Base-by-base conservation (phyloP, 2,329 filamentous ascomycete genomes). In the Diplocarpon mali region DNA sequence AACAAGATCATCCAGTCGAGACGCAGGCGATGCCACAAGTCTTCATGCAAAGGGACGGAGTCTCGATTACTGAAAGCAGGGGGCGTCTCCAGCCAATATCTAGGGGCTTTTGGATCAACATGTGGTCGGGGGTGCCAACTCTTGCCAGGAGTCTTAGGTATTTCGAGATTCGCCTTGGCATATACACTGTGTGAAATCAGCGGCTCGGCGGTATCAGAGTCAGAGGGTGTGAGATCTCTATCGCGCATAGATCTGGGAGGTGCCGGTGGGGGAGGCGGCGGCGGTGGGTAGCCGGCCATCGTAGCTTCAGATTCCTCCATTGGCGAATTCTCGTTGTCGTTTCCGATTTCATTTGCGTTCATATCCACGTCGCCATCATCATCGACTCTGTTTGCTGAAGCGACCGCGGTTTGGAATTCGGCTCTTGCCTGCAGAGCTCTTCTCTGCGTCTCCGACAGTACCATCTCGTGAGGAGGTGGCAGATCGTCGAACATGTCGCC, bases 1-100 rank as follows among this genome's bases (percentile, higher is more conserved):
- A 95, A 98, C 8, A 98, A 70, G 27, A 98, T 86, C 60, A 98
- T 75, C 77, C 87, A 95, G 64, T 98, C 92, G 5, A 98, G 71
- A 28, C 92, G 82, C 11, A 96, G 84, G 28, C 89, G 81, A 60
- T 90, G 80, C 67, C 87, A 88, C 5, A 98, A 72, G 58, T 98
- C 85, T 62, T 98, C 92, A 43, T 88, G 83, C 13, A 77, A 72
- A 38, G 81, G 81, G 6, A 82, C 67, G 43, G 73, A 74, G 28
- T 77, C 72, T 35, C 72, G 71, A 45, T 77, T 72, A 36, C 71
- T 74, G 61, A 85, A 90, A 28, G 75, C 74, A 14, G 75, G 69
- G 6, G 90, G 87, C 30, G 83, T 87, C 56, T 87, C 82, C 30
- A 92, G 72, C 90, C 90, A 96, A 64, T 95, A 90, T 42, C 76